Evolutionary conservation across 2,329 filamentous ascomycete species (phyloP).

Genomic region (Volutella citrinella): DNA sequence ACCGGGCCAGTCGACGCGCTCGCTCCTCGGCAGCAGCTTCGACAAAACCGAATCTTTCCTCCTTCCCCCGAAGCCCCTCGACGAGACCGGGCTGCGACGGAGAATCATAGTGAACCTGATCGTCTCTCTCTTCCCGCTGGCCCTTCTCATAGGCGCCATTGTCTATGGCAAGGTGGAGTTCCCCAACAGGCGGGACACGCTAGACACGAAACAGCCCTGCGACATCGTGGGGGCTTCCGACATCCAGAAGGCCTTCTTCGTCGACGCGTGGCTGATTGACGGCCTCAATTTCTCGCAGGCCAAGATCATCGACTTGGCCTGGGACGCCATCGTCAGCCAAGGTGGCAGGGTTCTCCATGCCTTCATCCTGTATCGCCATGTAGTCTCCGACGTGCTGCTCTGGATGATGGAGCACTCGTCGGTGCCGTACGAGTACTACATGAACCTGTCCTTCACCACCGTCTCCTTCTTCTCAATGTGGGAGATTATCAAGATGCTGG

Average conservation of each 20-base stretch:
- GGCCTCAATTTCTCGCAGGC: conserved; percentile 1
- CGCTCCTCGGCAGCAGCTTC: too few relatives aligned
- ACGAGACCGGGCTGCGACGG: too few relatives aligned
- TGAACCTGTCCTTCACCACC: conserved; percentile 1
- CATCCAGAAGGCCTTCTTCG: conserved; percentile 1
- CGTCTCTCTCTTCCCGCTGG: too few relatives aligned
- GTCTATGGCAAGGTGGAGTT: too few relatives aligned
- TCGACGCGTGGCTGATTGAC: not conserved
- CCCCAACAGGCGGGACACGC: too few relatives aligned
- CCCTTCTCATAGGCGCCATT: too few relatives aligned
- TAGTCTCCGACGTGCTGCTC: not conserved
- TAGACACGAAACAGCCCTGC: too few relatives aligned
- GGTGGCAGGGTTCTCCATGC: conserved; percentile 2
- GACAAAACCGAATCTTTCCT: too few relatives aligned
- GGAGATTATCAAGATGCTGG: not conserved
- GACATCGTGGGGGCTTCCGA: too few relatives aligned
- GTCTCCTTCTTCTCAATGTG: conserved; percentile 1
- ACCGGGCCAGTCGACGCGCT: too few relatives aligned
- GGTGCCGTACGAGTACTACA: not conserved
- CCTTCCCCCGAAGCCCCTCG: too few relatives aligned
- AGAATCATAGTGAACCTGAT: too few relatives aligned
- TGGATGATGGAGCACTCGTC: conserved; percentile 1
- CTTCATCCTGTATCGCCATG: conserved; percentile 1
- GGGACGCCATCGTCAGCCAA: conserved; percentile 2
- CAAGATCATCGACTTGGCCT: conserved; percentile 1